These are phyloP conservation scores for Galerina sulciceps DNA, from an alignment of 768 basidiomycete genomes.

Conservation along the genomic window DNA sequence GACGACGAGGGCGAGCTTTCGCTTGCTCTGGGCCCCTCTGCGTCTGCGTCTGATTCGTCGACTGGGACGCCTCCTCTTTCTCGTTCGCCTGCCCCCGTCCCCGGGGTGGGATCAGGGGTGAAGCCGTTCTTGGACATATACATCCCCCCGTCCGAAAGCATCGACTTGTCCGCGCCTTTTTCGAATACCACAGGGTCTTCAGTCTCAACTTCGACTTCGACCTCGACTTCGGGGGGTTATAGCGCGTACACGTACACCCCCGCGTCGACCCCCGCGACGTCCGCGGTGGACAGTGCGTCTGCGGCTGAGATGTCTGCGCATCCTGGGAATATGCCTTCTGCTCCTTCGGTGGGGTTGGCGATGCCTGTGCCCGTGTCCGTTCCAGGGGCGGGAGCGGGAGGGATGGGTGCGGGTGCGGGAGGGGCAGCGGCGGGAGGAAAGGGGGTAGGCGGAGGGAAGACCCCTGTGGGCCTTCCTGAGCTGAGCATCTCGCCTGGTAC, in stretches of 20 bases:
- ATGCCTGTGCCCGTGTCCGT: too few species aligned
- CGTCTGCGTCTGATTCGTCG: not conserved
- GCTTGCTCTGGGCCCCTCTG: too few species aligned
- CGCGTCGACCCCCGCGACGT: too few species aligned
- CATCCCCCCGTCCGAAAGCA: constrained; percentile 16
- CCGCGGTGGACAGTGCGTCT: too few species aligned
- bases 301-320: not conserved
- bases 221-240: too few species aligned
- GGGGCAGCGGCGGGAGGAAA: too few species aligned
- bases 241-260: too few species aligned
- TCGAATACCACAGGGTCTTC: constrained; percentile 9
- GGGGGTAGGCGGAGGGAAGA: too few species aligned
- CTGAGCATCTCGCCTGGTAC: constrained; percentile 22
- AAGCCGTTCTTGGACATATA: constrained; percentile 25
- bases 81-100: constrained; percentile 16
- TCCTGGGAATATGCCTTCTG: not conserved
- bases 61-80: constrained; percentile 17
- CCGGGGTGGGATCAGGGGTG: not conserved
- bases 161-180: not conserved
- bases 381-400: too few species aligned
- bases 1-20: constrained; percentile 29
- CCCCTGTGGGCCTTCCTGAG: constrained; percentile 9
- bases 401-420: too few species aligned
- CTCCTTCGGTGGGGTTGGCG: not conserved
- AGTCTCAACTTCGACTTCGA: too few species aligned